Conservation (phyloP, 257 asterid species). For the Capsicum rhomboideum region DNA sequence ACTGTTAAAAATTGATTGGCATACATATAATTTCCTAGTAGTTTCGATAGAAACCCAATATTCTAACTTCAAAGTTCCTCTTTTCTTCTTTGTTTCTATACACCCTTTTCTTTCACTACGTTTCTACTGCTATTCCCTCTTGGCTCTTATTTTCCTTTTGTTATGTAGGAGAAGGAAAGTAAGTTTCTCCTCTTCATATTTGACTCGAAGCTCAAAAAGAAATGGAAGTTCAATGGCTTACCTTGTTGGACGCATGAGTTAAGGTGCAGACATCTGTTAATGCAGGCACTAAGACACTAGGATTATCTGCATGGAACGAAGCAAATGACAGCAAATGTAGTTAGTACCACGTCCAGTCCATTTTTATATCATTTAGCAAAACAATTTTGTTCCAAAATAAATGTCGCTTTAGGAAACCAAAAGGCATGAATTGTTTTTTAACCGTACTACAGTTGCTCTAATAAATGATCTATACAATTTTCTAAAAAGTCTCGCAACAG, state of each 20-base stretch:
- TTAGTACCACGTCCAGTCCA: background rate
- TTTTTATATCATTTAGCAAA: background rate
- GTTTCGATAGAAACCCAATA: background rate
- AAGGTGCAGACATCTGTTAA: slow-evolving; percentile 19
- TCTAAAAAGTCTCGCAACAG: background rate
- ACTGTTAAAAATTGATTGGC: background rate
- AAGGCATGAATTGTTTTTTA: background rate
- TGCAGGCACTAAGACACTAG: slow-evolving; percentile 19
- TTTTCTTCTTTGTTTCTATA: background rate
- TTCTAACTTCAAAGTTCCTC: background rate
- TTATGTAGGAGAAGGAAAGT: background rate
- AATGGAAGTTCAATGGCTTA: slow-evolving; percentile 9
- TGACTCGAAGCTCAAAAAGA: background rate
- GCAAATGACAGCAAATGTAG: background rate
- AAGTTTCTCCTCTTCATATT: background rate
- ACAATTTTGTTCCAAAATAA: background rate
- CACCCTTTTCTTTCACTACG: background rate
- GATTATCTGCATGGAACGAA: slow-evolving; percentile 29
- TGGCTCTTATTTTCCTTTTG: background rate
- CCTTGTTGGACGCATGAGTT: slow-evolving; percentile 22
- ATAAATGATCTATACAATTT: background rate
- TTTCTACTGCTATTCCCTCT: background rate
- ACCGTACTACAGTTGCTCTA: background rate
- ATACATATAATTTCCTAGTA: background rate
- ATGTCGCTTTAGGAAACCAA: background rate